Evolutionary conservation across 805 yeast species (phyloP), one percentile per base, ranked within the genome.

Genomic region (Nakazawaea ambrosiae): DNA sequence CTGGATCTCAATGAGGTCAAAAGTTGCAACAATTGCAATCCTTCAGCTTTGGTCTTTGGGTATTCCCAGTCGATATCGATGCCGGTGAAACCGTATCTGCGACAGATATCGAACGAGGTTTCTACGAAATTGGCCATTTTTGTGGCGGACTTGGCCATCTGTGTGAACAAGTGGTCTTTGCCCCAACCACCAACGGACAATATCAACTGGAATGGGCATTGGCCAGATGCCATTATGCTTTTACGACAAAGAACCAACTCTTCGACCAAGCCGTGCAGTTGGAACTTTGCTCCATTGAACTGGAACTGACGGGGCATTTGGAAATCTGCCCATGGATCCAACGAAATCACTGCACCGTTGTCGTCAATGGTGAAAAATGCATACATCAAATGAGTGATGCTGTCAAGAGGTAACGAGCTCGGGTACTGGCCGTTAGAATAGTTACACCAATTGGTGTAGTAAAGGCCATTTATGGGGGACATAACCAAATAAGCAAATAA

Each of bases 51-150:
- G 33, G 53, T 62, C 12, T 57, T 53, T 0, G 95, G 94, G 49
- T 78, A 86, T 55, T 86, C 96, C 92, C 94, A 86, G 57, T 86
- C 96, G 26, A 86, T 59, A 54, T 86, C 95, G 34, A 86, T 60
- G 1, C 96, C 95, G 50, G 86, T 95, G 45, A 86, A 73, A 0
- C 79, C 76, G 49, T 72, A 68, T 40, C 64, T 57, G 3, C 51
- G 39, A 47, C 82, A 61, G 19, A 72, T 52, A 0, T 54, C 53
- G 1, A 70, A 60, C 2, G 75, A 61, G 0, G 79, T 63, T 1
- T 48, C 34, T 3, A 75, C 70, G 51, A 85, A 81, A 0, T 28
- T 51, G 1, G 49, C 46, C 8, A 77, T 41, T 33, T 58, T 61
- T 1, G 31, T 36, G 0, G 60, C 53, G 14, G 52, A 53, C 34